A percentile compares a stretch with the other conserved stretches of the same genome.
Evolutionary conservation across 257 asterid species (phyloP).

Genomic region (Dorcoceras hygrometricum): DNA sequence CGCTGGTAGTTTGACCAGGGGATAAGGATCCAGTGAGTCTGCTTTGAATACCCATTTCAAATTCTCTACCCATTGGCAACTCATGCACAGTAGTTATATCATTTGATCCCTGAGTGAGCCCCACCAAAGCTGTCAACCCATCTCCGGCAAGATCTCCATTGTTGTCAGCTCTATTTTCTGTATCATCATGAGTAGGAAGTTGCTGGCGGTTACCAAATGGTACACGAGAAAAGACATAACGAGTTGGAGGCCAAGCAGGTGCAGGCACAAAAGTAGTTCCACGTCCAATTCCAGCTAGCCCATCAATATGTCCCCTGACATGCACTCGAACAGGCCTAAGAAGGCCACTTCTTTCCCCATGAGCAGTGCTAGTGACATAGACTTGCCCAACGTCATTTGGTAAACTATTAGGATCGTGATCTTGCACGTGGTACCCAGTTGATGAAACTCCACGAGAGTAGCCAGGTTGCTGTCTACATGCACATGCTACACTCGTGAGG

Average conservation of each 20-base stretch:
- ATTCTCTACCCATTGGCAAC: slow-evolving; percentile 57
- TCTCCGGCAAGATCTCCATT: slow-evolving; percentile 78
- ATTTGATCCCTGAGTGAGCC: slow-evolving; percentile 80
- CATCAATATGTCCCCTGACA: slow-evolving; percentile 82
- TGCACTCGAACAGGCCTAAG: slow-evolving; percentile 85
- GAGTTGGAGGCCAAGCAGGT: slow-evolving; percentile 93
- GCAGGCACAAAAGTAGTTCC: slow-evolving; percentile 81
- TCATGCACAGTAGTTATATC: slow-evolving; percentile 47
- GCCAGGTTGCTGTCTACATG: slow-evolving; percentile 76
- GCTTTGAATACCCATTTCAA: slow-evolving; percentile 47
- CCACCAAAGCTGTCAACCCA: slow-evolving; percentile 95
- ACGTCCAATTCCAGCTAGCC: slow-evolving; percentile 93
- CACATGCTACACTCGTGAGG: slow-evolving; percentile 62
- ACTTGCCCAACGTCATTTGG: slow-evolving; percentile 61
- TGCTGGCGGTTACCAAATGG: slow-evolving; percentile 94
- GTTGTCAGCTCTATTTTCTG: slow-evolving; percentile 68
- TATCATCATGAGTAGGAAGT: slow-evolving; percentile 66
- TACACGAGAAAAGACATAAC: slow-evolving; percentile 95
- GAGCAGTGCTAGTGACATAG: slow-evolving; percentile 65
- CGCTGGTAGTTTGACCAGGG: slow-evolving; percentile 52
- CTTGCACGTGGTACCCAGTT: slow-evolving; percentile 68
- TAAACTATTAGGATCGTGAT: slow-evolving; percentile 55
- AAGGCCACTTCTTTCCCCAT: slow-evolving; percentile 70
- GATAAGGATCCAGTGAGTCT: slow-evolving; percentile 44
- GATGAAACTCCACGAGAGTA: slow-evolving; percentile 55